A percentile compares a stretch with the other conserved stretches of the same genome.
phyloP scores from a whole-genome alignment of 2,329 filamentous ascomycete genomes.

The Fonsecaea monophora region DNA sequence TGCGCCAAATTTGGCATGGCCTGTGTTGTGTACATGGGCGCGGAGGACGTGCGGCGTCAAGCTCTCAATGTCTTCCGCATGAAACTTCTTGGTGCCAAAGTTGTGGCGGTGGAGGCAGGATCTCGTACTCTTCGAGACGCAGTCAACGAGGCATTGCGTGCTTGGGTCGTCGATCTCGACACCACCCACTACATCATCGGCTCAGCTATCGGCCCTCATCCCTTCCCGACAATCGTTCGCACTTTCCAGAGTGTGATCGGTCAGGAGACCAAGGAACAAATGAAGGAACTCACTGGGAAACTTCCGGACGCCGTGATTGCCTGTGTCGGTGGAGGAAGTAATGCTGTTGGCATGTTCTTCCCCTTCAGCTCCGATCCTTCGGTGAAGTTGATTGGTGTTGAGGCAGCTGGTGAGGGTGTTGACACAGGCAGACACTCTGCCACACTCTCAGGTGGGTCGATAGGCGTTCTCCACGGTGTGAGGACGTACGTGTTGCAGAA shows the following conservation, averaged over 20 bases:
- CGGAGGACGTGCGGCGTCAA: slow-evolving; percentile 94
- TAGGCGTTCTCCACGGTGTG: slow-evolving; percentile 94
- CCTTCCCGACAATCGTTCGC: slow-evolving; percentile 95
- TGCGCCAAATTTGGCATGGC: slow-evolving; percentile 99
- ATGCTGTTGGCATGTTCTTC: slow-evolving; percentile 98
- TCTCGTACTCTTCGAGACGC: slow-evolving; percentile 82
- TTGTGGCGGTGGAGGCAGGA: slow-evolving; percentile 90
- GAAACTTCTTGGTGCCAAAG: slow-evolving; percentile 90
- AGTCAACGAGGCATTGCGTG: slow-evolving; percentile 92
- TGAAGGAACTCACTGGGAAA: slow-evolving; percentile 82
- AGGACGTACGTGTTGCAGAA: slow-evolving; percentile 95
- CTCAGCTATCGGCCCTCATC: slow-evolving; percentile 95
- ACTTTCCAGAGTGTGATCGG: slow-evolving; percentile 98
- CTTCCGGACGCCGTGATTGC: slow-evolving; percentile 95
- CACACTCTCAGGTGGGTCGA: slow-evolving; percentile 82
- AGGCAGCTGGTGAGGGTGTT: slow-evolving; percentile 91
- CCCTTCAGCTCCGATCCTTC: slow-evolving; percentile 85
- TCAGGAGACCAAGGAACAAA: slow-evolving; percentile 90
- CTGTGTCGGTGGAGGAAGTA: slow-evolving; percentile 93
- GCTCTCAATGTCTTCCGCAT: slow-evolving; percentile 98
- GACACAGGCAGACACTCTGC: slow-evolving; percentile 86
- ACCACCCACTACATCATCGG: slow-evolving; percentile 99
- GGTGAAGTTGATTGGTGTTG: slow-evolving; percentile 90
- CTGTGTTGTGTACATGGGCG: slow-evolving; percentile 98
- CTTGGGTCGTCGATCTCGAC: slow-evolving; percentile 90